These are phyloP conservation scores for Alternaria sp. DNA, from an alignment of 2,329 filamentous ascomycete species.

Conservation along the genomic window DNA sequence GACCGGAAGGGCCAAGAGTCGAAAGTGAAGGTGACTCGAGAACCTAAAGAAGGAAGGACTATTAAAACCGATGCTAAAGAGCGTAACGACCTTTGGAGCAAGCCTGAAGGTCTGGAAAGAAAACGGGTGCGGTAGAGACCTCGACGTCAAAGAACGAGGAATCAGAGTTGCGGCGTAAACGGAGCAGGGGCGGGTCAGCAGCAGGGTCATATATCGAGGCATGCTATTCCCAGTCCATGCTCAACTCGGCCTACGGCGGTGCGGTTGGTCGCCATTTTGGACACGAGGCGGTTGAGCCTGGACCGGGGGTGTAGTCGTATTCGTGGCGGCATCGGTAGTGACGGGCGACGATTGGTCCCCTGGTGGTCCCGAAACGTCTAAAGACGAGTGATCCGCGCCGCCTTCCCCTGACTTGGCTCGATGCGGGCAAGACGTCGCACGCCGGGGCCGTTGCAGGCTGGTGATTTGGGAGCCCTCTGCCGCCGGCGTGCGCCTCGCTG, in stretches of 20 bases:
- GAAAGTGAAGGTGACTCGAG: slow-evolving; percentile 18
- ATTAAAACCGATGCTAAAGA: slow-evolving; percentile 37
- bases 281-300: slow-evolving; percentile 31
- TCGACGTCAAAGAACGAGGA: slow-evolving; percentile 38
- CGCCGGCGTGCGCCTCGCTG: slow-evolving; percentile 1
- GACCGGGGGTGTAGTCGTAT: slow-evolving; percentile 24
- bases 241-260: slow-evolving; percentile 20
- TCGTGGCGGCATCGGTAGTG: slow-evolving; percentile 8
- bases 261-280: slow-evolving; percentile 22
- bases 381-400: slow-evolving; percentile 24
- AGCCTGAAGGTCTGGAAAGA: slow-evolving; percentile 39
- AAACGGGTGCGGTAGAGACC: slow-evolving; percentile 26
- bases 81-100: slow-evolving; percentile 40
- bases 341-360: slow-evolving; percentile 28
- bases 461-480: slow-evolving; percentile 1
- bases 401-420: slow-evolving; percentile 36
- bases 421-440: slow-evolving; percentile 12
- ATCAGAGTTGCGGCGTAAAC: slow-evolving; percentile 34
- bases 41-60: slow-evolving; percentile 8
- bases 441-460: neutral
- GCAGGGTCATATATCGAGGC: slow-evolving; percentile 41
- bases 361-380: slow-evolving; percentile 28
- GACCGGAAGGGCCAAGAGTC: slow-evolving; percentile 12
- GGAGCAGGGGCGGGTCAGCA: slow-evolving; percentile 32
- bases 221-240: slow-evolving; percentile 30